Evolutionary conservation across 2,329 filamentous ascomycete genomes (phyloP), one percentile per base, ranked within the genome.

Genomic region (Coniella lustricola): DNA sequence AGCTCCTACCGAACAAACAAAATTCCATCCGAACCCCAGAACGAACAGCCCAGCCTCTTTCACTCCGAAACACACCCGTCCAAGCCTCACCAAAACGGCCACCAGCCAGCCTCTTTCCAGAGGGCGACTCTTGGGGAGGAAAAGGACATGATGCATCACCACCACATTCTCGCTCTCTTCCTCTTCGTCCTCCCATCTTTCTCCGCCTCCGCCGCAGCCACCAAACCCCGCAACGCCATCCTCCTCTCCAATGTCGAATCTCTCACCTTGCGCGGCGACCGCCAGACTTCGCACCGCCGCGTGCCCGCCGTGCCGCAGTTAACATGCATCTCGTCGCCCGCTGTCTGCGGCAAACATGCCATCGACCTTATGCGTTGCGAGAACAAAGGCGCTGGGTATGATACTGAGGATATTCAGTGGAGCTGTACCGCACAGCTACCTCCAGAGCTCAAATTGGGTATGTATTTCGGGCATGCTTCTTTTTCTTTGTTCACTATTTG

Each of bases 311-410:
- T 91, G 40, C 89, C 89, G 0, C 84, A 94, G 70, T 77, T 96
- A 13, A 78, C 73, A 60, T 96, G 91, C 70, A 68, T 85, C 48
- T 88, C 86, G 22, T 75, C 81, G 46, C 75, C 70, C 8, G 72
- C 73, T 46, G 65, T 85, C 50, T 87, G 83, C 71, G 66, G 76
- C 34, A 76, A 91, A 48, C 85, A 91, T 71, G 69, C 79, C 21
- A 70, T 95, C 53, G 86, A 94, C 57, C 72, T 85, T 12, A 87
- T 97, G 84, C 87, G 89, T 60, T 98, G 91, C 76, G 84, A 77
- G 54, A 97, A 97, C 69, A 76, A 85, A 52, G 93, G 91, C 52
- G 73, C 79, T 25, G 85, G 85, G 52, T 96, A 96, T 71, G 80
- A 81, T 54, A 64, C 71, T 37, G 82, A 93, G 66, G 86, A 95